Base-by-base conservation (phyloP, 805 yeast genomes). In the Millerozyma acaciae region DNA sequence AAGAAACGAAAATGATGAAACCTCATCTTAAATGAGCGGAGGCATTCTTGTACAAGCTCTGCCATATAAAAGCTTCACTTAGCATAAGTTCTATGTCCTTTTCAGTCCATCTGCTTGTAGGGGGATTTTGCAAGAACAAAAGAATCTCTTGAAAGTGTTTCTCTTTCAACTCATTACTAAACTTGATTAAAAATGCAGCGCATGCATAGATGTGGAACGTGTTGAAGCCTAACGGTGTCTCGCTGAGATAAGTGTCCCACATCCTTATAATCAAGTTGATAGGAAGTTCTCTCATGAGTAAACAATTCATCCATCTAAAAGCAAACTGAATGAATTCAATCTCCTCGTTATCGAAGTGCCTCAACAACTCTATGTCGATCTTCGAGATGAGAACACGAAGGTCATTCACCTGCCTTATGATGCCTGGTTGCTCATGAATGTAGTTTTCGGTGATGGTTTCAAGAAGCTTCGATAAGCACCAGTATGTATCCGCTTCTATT, bases 261-360 rank as follows among this genome's bases (percentile, higher is more conserved):
- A 93, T 90, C 36, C 98, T 70, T 15, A 89, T 79, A 4, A 89
- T 84, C 39, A 86, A 75, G 19, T 67, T 65, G 50, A 93, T 78
- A 26, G 81, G 77, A 28, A 93, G 70, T 50, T 93, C 98, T 44
- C 98, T 76, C 98, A 93, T 93, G 31, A 93, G 65, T 50, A 93
- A 65, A 64, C 98, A 93, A 60, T 93, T 93, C 97, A 93, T 93
- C 98, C 98, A 93, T 45, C 98, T 71, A 64, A 93, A 93, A 14
- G 96, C 78, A 58, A 93, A 93, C 59, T 93, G 98, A 43, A 93
- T 78, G 51, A 93, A 93, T 57, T 93, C 96, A n/a, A 93, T 77
- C 30, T 84, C 84, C 53, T 93, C 96, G 1, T 57, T 51, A 39
- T 80, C 79, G 43, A 93, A 75, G 61, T 93, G 97, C 23, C 68